phyloP scores from a whole-genome alignment of 202 grass and related monocot genomes.

The Saccharum hybrid region DNA sequence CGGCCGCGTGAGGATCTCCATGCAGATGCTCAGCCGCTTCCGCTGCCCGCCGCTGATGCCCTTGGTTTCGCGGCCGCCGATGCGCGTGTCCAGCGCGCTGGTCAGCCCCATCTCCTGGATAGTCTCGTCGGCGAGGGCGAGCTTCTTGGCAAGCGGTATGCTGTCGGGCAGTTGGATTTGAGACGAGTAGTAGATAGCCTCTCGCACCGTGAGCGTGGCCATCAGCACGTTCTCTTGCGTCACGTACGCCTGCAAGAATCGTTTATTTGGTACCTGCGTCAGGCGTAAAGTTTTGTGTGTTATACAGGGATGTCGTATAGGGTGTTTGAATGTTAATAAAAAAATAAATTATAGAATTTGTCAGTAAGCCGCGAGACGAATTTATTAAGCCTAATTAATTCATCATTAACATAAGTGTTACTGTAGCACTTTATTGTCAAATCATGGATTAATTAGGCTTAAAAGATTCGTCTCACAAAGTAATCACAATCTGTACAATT shows the following conservation, averaged over 20 bases:
- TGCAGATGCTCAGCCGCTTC: conserved; percentile 70
- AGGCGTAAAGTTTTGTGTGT: too few relatives aligned
- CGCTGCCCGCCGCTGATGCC: conserved; percentile 71
- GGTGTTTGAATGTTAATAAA: too few relatives aligned
- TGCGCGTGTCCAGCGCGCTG: conserved; percentile 48
- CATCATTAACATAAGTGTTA: too few relatives aligned
- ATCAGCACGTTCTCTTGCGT: conserved; percentile 73
- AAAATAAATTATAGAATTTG: too few relatives aligned
- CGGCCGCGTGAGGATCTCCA: conserved; percentile 64
- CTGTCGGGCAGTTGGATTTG: conserved; percentile 70
- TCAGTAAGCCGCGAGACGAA: too few relatives aligned
- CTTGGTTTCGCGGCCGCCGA: conserved; percentile 58
- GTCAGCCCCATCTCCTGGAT: conserved; percentile 63
- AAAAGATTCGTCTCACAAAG: too few relatives aligned
- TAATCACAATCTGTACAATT: too few relatives aligned
- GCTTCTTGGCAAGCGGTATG: conserved; percentile 55
- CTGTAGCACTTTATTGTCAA: too few relatives aligned
- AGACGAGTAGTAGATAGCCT: conserved; percentile 69
- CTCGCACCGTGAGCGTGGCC: conserved; percentile 62
- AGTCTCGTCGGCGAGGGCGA: conserved; percentile 52
- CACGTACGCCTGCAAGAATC: conserved; percentile 55
- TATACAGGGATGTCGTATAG: too few relatives aligned
- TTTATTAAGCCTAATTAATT: too few relatives aligned
- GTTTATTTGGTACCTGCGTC: background rate
- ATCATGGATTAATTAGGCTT: too few relatives aligned